Base-by-base conservation (phyloP, 148 eudicot genomes). In the Arbutus unedo region DNA sequence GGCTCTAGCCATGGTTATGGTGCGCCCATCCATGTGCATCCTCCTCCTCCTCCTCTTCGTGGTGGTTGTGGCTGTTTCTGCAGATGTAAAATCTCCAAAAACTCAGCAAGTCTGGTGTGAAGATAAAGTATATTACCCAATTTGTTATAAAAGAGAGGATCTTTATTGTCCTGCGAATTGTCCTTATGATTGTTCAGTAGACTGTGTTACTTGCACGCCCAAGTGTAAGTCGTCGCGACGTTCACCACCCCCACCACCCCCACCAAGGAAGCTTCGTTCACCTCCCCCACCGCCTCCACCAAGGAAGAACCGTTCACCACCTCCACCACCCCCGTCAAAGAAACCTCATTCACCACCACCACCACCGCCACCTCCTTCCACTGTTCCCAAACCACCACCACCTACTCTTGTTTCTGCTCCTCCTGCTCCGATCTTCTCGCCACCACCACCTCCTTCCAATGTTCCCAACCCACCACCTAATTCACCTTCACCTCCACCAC, bases 121-220 rank as follows among this genome's bases (percentile, higher is more conserved):
- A 31, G 38, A 31, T 31, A 31, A 31, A 31, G 38, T 31, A 31
- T 1, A 18, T 57, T 11, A 3, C 4, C 15, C 64, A 2, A 2
- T 2, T 18, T 3, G n/a, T 57, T 18, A 57, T 5, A 13, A 18
- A 13, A 13, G 64, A 4, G 54, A 54, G 21, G 74, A 80, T 8
- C 71, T 83, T 6, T 25, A 4, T 5, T 83, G 88, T 25, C 88
- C 88, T 5, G 68, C 45, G 48, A 8, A 56, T 64, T 86, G 86
- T 67, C 88, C 85, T 11, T 47, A 41, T 11, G 68, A 68, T 7
- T 81, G 88, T 53, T 57, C 38, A 71, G 86, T 74, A 23, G 79
- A 86, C 55, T 83, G 86, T 64, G 79, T 41, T 53, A 10, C 84
- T 4, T 83, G 86, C 75, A 60, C 77, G 41, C 76, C 88, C 21